phyloP scores from a whole-genome alignment of 2,329 filamentous ascomycete species.

The Ceratocystiopsis minuta region DNA sequence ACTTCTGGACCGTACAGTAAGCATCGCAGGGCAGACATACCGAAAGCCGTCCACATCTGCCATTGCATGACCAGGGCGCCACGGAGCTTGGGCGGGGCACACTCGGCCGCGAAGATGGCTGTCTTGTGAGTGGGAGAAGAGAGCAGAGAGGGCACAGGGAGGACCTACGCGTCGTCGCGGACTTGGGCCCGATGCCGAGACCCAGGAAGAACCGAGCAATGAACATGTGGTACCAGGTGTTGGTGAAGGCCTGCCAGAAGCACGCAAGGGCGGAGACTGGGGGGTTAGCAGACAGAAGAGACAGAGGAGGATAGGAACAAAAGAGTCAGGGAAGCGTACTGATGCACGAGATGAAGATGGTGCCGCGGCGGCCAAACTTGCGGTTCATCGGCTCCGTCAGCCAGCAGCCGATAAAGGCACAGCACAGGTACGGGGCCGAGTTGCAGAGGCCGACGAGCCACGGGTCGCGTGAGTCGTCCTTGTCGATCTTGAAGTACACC shows the following conservation, averaged over 20 bases:
- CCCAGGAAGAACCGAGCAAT: constrained; percentile 52
- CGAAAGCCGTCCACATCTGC: constrained; percentile 25
- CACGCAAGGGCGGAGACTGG: constrained; percentile 7
- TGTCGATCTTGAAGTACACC: constrained; percentile 39
- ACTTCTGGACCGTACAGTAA: too few relatives aligned
- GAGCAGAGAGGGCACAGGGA: not conserved
- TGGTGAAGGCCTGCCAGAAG: constrained; percentile 30
- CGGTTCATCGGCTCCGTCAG: constrained; percentile 55
- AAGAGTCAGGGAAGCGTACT: constrained; percentile 9
- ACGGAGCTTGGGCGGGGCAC: constrained; percentile 42
- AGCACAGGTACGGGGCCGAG: constrained; percentile 44
- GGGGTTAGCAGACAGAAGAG: not conserved
- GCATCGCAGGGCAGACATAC: too few relatives aligned
- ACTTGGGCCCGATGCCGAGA: constrained; percentile 53
- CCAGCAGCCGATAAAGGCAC: constrained; percentile 54
- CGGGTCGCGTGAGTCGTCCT: constrained; percentile 26
- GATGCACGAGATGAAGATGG: constrained; percentile 49
- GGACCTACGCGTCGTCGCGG: constrained; percentile 36
- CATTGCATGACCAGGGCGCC: constrained; percentile 51
- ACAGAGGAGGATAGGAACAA: not conserved
- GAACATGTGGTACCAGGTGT: constrained; percentile 48
- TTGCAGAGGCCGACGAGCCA: constrained; percentile 47
- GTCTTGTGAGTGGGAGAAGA: not conserved
- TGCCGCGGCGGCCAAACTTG: constrained; percentile 50
- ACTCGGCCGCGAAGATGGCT: constrained; percentile 46